Conservation (phyloP, 2,329 filamentous ascomycete genomes). For the Verruconis gallopava region DNA sequence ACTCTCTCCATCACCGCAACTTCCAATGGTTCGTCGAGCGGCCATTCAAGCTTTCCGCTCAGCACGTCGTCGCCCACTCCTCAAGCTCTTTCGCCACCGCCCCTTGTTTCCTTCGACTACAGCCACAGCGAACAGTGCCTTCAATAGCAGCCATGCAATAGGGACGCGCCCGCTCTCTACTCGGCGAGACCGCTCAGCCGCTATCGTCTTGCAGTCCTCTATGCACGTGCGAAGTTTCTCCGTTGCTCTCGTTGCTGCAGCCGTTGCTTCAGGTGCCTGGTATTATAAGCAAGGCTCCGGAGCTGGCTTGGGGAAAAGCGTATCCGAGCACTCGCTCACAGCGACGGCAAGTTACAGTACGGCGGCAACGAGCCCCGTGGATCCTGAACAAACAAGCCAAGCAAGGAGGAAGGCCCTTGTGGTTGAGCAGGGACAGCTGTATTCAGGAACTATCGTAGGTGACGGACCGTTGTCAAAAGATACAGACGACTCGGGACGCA, state of each 20-base stretch:
- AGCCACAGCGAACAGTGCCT: too few species aligned
- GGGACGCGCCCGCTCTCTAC: background rate
- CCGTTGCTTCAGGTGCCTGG: constrained; percentile 62
- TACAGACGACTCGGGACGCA: constrained; percentile 69
- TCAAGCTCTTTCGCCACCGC: constrained; percentile 42
- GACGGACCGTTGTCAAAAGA: constrained; percentile 81
- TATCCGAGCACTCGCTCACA: background rate
- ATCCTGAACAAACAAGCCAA: constrained; percentile 25
- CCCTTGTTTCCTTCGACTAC: too few species aligned
- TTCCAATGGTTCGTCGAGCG: constrained; percentile 63
- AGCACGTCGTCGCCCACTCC: constrained; percentile 48
- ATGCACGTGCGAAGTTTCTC: constrained; percentile 64
- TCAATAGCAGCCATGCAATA: constrained; percentile 6
- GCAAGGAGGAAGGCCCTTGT: constrained; percentile 53
- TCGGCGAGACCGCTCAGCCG: background rate
- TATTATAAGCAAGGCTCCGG: constrained; percentile 30
- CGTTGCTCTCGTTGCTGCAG: constrained; percentile 52
- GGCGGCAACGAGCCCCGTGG: constrained; percentile 11
- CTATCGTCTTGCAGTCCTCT: constrained; percentile 47
- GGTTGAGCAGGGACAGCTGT: constrained; percentile 80
- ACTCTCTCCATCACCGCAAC: background rate
- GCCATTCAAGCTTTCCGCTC: constrained; percentile 55
- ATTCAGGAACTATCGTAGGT: constrained; percentile 73
- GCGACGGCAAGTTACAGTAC: constrained; percentile 6
- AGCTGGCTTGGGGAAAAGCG: background rate